A percentile compares a stretch with the other conserved stretches of the same genome.
Evolutionary conservation across 176 grass and related monocot species (phyloP).

Genomic region (Zizania latifolia): DNA sequence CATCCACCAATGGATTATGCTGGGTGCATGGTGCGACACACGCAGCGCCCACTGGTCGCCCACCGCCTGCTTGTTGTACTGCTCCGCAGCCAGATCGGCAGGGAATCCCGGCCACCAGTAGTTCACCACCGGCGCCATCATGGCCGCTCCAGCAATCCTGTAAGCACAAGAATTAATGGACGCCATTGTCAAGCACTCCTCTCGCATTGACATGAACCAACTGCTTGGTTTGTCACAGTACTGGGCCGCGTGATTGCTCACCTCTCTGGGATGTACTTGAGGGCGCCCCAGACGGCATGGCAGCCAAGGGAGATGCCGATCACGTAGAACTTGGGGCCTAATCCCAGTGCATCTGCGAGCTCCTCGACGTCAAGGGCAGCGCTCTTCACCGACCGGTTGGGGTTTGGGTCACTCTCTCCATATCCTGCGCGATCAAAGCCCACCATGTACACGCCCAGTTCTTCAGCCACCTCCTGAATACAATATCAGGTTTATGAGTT

Average conservation of each 20-base stretch:
- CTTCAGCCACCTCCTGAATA: slow-evolving; percentile 56
- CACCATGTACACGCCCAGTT: slow-evolving; percentile 71
- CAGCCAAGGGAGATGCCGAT: slow-evolving; percentile 60
- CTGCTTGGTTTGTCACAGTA: background rate
- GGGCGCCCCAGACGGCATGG: slow-evolving; percentile 72
- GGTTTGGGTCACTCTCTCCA: slow-evolving; percentile 65
- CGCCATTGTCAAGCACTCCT: background rate
- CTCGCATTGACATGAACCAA: background rate
- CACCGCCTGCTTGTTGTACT: slow-evolving; percentile 43
- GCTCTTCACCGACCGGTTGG: slow-evolving; percentile 47
- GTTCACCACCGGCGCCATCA: slow-evolving; percentile 62
- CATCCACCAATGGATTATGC: slow-evolving; percentile 86
- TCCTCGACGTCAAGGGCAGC: slow-evolving; percentile 55
- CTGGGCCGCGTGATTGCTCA: background rate
- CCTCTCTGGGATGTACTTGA: slow-evolving; percentile 68
- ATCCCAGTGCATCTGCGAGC: slow-evolving; percentile 46
- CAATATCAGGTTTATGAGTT: background rate
- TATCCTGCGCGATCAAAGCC: slow-evolving; percentile 68
- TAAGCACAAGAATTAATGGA: background rate
- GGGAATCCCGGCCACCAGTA: slow-evolving; percentile 77
- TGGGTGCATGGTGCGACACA: slow-evolving; percentile 50
- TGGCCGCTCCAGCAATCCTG: slow-evolving; percentile 52
- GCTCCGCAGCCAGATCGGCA: slow-evolving; percentile 21
- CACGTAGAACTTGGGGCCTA: slow-evolving; percentile 59
- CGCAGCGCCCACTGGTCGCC: slow-evolving; percentile 72